Conservation (phyloP, 768 basidiomycete species). For the Psilocybe subaeruginosa region DNA sequence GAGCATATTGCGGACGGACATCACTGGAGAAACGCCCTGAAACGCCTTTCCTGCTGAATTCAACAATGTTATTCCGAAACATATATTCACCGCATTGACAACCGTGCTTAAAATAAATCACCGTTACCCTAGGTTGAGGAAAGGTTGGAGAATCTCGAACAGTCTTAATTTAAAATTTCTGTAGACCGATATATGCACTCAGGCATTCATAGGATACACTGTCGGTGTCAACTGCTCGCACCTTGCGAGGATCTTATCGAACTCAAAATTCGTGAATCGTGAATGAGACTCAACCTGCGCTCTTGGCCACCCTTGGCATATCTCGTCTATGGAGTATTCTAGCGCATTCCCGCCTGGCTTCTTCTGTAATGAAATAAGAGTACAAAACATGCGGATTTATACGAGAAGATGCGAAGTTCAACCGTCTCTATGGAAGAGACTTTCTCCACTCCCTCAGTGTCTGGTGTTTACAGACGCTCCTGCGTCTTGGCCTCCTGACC, state of each 20-base stretch:
- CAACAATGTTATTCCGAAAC: too few species aligned
- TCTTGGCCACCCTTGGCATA: neutral
- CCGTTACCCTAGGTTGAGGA: neutral
- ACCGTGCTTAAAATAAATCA: neutral
- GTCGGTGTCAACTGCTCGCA: too few species aligned
- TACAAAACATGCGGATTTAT: neutral
- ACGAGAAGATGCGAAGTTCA: slow-evolving; percentile 13
- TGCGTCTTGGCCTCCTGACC: slow-evolving; percentile 9
- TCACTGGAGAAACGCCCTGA: neutral
- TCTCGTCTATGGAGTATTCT: neutral
- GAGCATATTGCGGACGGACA: neutral
- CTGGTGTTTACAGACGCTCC: neutral
- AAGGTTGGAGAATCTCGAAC: neutral
- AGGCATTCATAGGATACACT: too few species aligned
- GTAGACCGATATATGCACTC: too few species aligned
- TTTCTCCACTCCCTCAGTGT: neutral
- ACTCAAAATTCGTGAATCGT: neutral
- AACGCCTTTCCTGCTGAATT: too few species aligned
- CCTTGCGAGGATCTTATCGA: too few species aligned
- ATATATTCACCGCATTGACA: neutral
- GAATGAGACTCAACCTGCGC: neutral
- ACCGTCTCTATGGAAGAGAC: slow-evolving; percentile 2
- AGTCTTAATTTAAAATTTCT: too few species aligned
- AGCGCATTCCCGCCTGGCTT: neutral
- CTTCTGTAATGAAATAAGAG: neutral